Percentiles rank a stretch among this genome's conserved stretches.
Conservation (phyloP, 257 asterid genomes). For the Penstemon eatonii region DNA sequence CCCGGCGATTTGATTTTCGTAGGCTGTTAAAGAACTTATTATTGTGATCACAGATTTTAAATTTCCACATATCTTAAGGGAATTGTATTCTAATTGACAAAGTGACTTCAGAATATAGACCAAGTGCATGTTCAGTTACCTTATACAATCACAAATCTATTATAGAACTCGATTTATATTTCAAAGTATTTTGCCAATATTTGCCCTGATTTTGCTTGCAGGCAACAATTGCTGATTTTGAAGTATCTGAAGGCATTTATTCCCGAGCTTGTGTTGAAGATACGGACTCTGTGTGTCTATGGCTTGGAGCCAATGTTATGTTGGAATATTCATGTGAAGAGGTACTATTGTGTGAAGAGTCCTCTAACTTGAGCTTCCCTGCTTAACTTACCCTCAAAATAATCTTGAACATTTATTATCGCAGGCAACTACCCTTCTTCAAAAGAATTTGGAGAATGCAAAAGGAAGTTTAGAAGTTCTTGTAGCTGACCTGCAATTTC, state of each 20-base stretch:
- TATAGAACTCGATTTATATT: background rate
- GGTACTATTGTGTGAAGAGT: conserved; percentile 40
- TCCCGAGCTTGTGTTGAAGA: conserved; percentile 80
- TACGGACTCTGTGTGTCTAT: conserved; percentile 81
- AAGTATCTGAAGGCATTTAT: conserved; percentile 94
- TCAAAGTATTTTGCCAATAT: conserved; percentile 3
- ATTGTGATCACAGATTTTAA: background rate
- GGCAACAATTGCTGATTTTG: conserved; percentile 86
- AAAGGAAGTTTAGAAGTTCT: conserved; percentile 87
- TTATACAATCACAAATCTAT: background rate
- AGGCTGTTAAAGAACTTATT: background rate
- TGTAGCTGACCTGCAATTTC: conserved; percentile 80
- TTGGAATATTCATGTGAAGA: conserved; percentile 86
- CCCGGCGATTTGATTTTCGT: background rate
- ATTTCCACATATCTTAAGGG: background rate
- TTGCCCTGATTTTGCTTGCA: conserved; percentile 35
- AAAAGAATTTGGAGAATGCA: conserved; percentile 81
- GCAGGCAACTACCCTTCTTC: conserved; percentile 81
- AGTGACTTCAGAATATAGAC: background rate
- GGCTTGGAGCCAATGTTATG: conserved; percentile 99
- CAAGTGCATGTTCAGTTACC: conserved; percentile 2
- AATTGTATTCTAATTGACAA: background rate
- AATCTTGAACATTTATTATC: conserved; percentile 25
- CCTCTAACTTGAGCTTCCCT: conserved; percentile 19
- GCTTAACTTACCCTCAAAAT: background rate